Percentiles rank a stretch among this genome's conserved stretches.
Evolutionary conservation across 306 rosid genomes (phyloP).

Genomic region (Cucurbita moschata): DNA sequence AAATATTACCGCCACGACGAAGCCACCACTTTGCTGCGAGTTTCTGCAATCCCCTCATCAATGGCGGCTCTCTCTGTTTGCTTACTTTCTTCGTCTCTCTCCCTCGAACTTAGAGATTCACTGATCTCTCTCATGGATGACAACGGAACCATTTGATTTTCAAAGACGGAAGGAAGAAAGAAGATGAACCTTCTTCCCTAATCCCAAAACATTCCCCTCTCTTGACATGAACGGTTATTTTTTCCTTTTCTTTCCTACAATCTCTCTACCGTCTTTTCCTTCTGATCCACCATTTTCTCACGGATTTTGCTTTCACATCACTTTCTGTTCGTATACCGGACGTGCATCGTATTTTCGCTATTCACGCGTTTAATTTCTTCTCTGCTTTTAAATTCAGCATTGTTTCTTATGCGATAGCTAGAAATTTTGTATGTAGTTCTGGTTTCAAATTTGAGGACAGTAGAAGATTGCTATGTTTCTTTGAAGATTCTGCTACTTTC

Average conservation of each 20-base stretch:
- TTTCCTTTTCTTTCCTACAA: slow-evolving; percentile 18
- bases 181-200: slow-evolving; percentile 18
- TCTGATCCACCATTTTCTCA: slow-evolving; percentile 10
- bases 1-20: not conserved
- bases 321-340: not conserved
- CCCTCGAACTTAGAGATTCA: slow-evolving; percentile 17
- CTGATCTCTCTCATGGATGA: not conserved
- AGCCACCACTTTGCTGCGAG: slow-evolving; percentile 6
- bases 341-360: not conserved
- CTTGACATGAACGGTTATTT: not conserved
- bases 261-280: slow-evolving; percentile 16
- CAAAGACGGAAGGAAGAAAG: not conserved
- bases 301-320: slow-evolving; percentile 23
- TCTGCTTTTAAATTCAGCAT: not conserved
- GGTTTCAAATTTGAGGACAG: not conserved
- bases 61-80: not conserved
- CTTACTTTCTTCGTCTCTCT: not conserved
- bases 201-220: slow-evolving; percentile 30
- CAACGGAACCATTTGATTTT: slow-evolving; percentile 31
- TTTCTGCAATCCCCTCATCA: not conserved
- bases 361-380: not conserved
- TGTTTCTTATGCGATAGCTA: not conserved
- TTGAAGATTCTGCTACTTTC: not conserved
- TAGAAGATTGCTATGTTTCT: not conserved
- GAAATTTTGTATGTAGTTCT: not conserved